Evolutionary conservation across 2,329 filamentous ascomycete genomes (phyloP), one percentile per base, ranked within the genome.

Genomic region (Aspergillus bombycis): DNA sequence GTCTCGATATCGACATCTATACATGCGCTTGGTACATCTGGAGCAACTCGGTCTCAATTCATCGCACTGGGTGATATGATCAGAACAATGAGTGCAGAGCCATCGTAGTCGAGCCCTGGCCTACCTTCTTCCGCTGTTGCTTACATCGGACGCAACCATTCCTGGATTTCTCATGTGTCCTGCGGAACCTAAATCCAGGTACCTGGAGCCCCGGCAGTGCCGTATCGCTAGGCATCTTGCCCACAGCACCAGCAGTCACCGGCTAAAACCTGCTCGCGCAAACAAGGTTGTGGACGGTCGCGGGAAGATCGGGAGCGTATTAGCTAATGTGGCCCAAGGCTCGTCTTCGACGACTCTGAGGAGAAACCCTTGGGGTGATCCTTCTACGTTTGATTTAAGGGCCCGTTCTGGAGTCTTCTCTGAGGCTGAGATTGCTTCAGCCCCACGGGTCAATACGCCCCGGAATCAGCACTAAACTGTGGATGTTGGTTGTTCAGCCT

Each of bases 111-210:
- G 9, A 50, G 26, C 12, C 3, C 12, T n/a, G 30, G 14, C 58
- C n/a, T 70, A 76, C 75, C 75, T 77, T 78, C 43, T 77, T 77
- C 54, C 76, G 67, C 53, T 72, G 74, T 45, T 73, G 70, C 58
- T 78, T 78, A 62, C 76, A 78, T 66, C 71, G 70, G 4, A 71
- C 62, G 52, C 76, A 78, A 23, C 77, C 77, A 60, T 72, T 70
- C 26, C 75, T 66, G 3, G 76, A 78, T 65, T 78, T 78, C 54
- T 64, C 68, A 62, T 78, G 77, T 52, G 64, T 57, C 57, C 65
- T 65, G 9, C 71, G 66, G 26, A 68, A 55, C 38, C 65, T 69
- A 28, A 64, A 66, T 52, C 59, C 67, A 34, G 26, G 46, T 21
- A 41, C 28, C 30, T 64, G 65, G 4, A 60, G 34, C 28, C 21